phyloP scores from a whole-genome alignment of 2,329 filamentous ascomycete species.

The Monosporascus sp. region DNA sequence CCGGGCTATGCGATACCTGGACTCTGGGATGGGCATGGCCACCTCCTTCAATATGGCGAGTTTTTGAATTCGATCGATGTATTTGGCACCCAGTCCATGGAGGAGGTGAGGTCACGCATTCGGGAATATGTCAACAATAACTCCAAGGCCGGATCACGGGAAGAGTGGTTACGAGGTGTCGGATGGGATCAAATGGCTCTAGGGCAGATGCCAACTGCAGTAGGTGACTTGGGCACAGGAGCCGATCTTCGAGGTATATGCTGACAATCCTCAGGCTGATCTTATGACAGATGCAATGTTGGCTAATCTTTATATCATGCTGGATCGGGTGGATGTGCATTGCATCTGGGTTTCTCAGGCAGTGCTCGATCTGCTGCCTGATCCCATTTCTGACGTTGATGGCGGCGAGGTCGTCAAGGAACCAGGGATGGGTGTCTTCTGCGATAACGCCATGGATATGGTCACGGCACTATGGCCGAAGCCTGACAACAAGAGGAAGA shows the following conservation, averaged over 20 bases:
- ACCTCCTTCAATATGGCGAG: conserved; percentile 62
- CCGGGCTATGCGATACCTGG: conserved; percentile 59
- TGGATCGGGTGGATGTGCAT: conserved; percentile 66
- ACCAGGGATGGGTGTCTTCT: conserved; percentile 64
- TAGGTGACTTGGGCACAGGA: conserved; percentile 34
- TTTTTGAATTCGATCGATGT: conserved; percentile 62
- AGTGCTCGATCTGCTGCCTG: conserved; percentile 56
- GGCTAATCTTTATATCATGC: conserved; percentile 58
- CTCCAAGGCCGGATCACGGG: conserved; percentile 45
- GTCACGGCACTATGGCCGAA: conserved; percentile 53
- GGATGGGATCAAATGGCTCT: conserved; percentile 68
- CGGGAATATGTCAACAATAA: conserved; percentile 45
- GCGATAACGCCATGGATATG: conserved; percentile 67
- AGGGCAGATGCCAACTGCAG: conserved; percentile 61
- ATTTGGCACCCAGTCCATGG: conserved; percentile 52
- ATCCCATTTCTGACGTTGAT: conserved; percentile 47
- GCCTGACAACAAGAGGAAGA: conserved; percentile 48
- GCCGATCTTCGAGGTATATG: neutral
- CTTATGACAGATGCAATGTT: conserved; percentile 49
- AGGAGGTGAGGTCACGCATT: conserved; percentile 50
- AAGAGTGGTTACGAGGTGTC: conserved; percentile 61
- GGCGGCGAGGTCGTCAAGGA: conserved; percentile 60
- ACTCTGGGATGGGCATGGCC: conserved; percentile 67
- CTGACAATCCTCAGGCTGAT: conserved; percentile 38
- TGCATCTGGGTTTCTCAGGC: conserved; percentile 65